Evolutionary conservation across 208 protist genomes (phyloP), one percentile per base, ranked within the genome.

Genomic region (Acanthamoeba healyi): DNA sequence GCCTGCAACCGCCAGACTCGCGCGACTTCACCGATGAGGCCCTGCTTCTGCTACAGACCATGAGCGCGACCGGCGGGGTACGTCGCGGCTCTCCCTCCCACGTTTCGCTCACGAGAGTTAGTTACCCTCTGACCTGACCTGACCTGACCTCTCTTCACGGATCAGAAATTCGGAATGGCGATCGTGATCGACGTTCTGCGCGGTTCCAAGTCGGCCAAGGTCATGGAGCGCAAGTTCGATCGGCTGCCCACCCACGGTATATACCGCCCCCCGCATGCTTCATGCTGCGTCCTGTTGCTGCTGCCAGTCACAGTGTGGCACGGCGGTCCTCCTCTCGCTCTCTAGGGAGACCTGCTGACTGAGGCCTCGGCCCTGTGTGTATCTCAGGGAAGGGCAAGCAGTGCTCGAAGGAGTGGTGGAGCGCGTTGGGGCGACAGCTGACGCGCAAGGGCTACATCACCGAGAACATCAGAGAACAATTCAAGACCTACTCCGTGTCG

Each of bases 191-290:
- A 88, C 44, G 40, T 88, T 4, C 29, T 88, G 32, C 79, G 79
- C n/a, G 79, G 79, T 4, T 88, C 79, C 22, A 54, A 63, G 42
- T 54, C 79, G 51, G 79, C 79, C 29, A 88, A 88, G 29, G 10
- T 88, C 36, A 58, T 61, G 24, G 79, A 88, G 79, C 79, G 51
- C 51, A 61, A n/a, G 42, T 88, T 88, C n/a, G 49, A 88, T 58
- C 42, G 49, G 40, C 79, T 88, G 42, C 14, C 38, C 38, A 88
- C 29, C 17, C 79, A 88, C 29, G 79, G 79, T 61, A 84, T 29
- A 17, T 15, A 54, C 49, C n/a, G n/a, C n/a, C n/a, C n/a, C n/a
- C n/a, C n/a, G n/a, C n/a, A n/a, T n/a, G n/a, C n/a, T n/a, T n/a
- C n/a, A n/a, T n/a, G n/a, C n/a, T n/a, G n/a, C n/a, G n/a, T n/a